Evolutionary conservation across 257 asterid genomes (phyloP).

Genomic region (Salvia hispanica): DNA sequence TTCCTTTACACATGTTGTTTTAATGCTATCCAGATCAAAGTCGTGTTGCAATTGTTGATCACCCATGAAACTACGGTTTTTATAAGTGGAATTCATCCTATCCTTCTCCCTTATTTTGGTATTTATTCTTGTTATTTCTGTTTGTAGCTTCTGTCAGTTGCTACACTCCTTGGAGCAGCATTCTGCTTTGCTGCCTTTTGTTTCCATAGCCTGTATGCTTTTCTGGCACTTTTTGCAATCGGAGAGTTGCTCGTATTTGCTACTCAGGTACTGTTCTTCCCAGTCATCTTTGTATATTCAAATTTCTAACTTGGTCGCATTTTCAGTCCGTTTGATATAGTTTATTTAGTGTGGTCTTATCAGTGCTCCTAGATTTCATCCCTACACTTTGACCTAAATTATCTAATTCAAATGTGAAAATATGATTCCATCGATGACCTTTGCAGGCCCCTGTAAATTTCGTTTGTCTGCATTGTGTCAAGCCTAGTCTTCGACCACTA

Average conservation of each 20-base stretch:
- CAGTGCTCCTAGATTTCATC: no score
- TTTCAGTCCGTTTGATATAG: no score
- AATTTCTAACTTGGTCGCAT: no score
- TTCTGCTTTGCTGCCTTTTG: constrained; percentile 91
- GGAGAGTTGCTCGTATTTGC: constrained; percentile 87
- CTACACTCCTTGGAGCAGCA: constrained; percentile 65
- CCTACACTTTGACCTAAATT: no score
- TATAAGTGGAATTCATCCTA: no score
- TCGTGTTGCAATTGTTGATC: neutral
- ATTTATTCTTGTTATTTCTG: constrained; percentile 4
- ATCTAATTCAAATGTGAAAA: neutral
- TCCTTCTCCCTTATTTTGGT: no score
- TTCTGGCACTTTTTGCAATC: constrained; percentile 64
- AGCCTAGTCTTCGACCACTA: constrained; percentile 85
- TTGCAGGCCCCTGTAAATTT: constrained; percentile 91
- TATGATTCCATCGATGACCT: constrained; percentile 10
- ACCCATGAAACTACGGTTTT: neutral
- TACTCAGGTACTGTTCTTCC: constrained; percentile 66
- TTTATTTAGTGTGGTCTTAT: no score
- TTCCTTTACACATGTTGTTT: constrained; percentile 18
- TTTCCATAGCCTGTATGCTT: constrained; percentile 64
- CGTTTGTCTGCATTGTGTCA: constrained; percentile 81
- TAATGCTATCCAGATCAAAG: no score
- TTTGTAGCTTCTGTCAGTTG: constrained; percentile 74
- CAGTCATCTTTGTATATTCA: constrained; percentile 6